Evolutionary conservation across 2,329 filamentous ascomycete species (phyloP).

Genomic region (Colletotrichum aenigma): DNA sequence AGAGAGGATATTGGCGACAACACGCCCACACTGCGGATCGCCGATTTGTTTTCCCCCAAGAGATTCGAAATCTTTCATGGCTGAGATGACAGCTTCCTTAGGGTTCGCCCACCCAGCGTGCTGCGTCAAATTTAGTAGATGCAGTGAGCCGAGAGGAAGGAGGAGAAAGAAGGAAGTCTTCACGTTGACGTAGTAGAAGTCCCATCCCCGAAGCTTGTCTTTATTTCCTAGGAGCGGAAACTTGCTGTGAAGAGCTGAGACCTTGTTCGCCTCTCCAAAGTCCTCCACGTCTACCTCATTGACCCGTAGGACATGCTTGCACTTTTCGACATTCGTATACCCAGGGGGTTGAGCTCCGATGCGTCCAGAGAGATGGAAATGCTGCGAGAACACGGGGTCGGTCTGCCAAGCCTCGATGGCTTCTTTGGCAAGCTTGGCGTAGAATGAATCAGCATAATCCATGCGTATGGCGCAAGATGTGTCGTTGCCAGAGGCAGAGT

Average conservation of each 20-base stretch:
- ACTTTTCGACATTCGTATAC: background rate
- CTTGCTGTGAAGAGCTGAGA: background rate
- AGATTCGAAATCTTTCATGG: background rate
- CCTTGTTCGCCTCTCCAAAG: background rate
- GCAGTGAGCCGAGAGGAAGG: too few relatives aligned
- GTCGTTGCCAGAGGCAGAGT: background rate
- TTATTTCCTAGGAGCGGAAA: background rate
- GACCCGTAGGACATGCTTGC: background rate
- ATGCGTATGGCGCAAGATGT: background rate
- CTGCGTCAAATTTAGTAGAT: background rate
- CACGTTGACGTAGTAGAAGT: background rate
- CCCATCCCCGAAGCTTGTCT: background rate
- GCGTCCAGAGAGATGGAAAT: background rate
- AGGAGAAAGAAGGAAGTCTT: background rate
- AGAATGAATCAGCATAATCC: background rate
- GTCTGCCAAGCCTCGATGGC: background rate
- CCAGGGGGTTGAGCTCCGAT: background rate
- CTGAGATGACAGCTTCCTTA: background rate
- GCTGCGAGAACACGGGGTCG: background rate
- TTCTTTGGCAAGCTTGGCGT: background rate
- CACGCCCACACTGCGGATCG: too few relatives aligned
- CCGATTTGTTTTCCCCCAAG: background rate
- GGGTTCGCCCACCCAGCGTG: background rate
- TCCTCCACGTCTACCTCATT: background rate
- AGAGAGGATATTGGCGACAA: background rate